phyloP scores from a whole-genome alignment of 345 rosid genomes.

The Pistacia integerrima region DNA sequence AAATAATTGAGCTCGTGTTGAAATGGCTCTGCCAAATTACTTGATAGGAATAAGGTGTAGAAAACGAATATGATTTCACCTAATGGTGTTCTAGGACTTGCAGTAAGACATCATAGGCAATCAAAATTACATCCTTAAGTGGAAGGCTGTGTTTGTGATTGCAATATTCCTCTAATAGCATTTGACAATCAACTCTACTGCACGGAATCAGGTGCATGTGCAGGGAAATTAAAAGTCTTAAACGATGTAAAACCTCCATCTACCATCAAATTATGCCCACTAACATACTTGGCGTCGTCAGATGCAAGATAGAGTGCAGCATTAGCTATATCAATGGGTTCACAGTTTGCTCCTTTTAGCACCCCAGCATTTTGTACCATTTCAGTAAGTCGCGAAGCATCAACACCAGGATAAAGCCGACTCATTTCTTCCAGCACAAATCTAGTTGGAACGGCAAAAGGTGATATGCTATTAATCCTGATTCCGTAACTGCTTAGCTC shows the following conservation, averaged over 20 bases:
- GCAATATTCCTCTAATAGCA: neutral
- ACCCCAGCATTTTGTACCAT: conserved; percentile 49
- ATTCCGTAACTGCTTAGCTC: conserved; percentile 68
- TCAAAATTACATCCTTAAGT: neutral
- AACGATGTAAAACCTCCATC: conserved; percentile 88
- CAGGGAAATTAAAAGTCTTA: conserved; percentile 53
- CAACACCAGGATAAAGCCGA: conserved; percentile 39
- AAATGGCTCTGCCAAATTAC: neutral
- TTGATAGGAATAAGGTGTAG: neutral
- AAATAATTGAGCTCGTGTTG: neutral
- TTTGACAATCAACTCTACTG: conserved; percentile 14
- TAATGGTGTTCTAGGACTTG: neutral
- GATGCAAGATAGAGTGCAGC: conserved; percentile 85
- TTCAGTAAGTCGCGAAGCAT: conserved; percentile 31
- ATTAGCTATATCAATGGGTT: conserved; percentile 74
- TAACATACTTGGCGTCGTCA: conserved; percentile 79
- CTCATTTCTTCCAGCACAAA: conserved; percentile 64
- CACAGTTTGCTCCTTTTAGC: conserved; percentile 59
- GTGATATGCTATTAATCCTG: conserved; percentile 80
- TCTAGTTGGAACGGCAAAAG: conserved; percentile 69
- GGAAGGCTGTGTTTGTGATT: neutral
- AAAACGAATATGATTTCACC: neutral
- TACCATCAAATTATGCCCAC: conserved; percentile 82
- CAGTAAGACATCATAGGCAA: neutral
- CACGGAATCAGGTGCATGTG: conserved; percentile 52